A percentile compares a stretch with the other conserved stretches of the same genome.
Evolutionary conservation across 495 filamentous ascomycete species (phyloP).

Genomic region (Aspergillus incahuasiensis): DNA sequence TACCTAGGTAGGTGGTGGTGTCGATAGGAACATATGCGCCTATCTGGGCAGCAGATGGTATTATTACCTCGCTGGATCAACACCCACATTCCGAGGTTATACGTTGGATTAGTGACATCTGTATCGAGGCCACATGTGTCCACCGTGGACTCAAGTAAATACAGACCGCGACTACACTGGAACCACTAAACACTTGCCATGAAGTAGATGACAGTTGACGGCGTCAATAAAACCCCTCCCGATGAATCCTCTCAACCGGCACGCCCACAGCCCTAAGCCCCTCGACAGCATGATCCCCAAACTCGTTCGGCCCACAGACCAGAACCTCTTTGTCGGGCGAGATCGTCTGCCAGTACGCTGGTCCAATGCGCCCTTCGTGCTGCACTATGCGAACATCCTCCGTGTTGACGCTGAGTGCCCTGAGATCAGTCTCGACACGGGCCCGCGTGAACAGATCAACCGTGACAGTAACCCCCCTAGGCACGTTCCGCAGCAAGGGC

Average conservation of each 20-base stretch:
- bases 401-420: no score
- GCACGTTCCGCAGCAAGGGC: neutral
- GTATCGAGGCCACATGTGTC: no score
- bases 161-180: no score
- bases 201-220: no score
- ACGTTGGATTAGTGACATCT: no score
- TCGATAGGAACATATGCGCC: no score
- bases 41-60: no score
- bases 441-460: neutral
- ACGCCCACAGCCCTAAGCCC: neutral
- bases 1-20: no score
- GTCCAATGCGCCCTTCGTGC: neutral
- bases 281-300: neutral
- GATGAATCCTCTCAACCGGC: neutral
- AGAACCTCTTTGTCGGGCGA: neutral
- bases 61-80: no score
- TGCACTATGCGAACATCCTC: neutral
- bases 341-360: neutral
- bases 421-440: neutral
- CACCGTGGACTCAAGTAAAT: no score
- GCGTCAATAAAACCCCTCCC: slow-evolving; percentile 1
- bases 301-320: neutral
- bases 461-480: neutral
- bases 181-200: no score
- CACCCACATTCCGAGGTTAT: no score